These are phyloP conservation scores for Syncephalastrum contaminatum DNA, from an alignment of 371 early-diverging fungal species.

Conservation along the genomic window DNA sequence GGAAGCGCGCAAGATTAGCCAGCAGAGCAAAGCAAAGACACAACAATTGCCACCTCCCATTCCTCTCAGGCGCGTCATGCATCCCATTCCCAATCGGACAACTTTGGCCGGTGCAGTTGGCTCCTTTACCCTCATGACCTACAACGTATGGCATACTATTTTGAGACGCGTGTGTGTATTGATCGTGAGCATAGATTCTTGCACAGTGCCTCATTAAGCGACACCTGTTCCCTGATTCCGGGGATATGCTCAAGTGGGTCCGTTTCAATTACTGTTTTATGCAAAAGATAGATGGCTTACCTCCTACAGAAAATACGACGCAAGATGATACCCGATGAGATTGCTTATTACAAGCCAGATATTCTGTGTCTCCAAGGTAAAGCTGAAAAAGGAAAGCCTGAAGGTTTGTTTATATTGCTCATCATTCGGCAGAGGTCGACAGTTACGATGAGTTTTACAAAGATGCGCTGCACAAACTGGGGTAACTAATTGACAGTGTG, in stretches of 20 bases:
- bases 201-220: constrained; percentile 56
- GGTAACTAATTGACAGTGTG: constrained; percentile 14
- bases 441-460: constrained; percentile 35
- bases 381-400: neutral
- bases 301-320: constrained; percentile 34
- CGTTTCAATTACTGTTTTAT: neutral
- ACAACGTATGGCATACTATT: constrained; percentile 22
- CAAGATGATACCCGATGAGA: constrained; percentile 47
- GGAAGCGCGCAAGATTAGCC: constrained; percentile 12
- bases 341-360: constrained; percentile 47
- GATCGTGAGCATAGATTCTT: constrained; percentile 33
- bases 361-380: constrained; percentile 57
- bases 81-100: constrained; percentile 14
- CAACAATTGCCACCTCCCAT: constrained; percentile 14
- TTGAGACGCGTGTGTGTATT: neutral
- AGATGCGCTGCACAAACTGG: constrained; percentile 23
- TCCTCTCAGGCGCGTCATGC: constrained; percentile 24
- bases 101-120: constrained; percentile 7
- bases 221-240: constrained; percentile 55
- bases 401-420: neutral
- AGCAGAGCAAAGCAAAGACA: neutral
- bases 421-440: constrained; percentile 33
- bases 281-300: neutral
- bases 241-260: constrained; percentile 45
- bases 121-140: constrained; percentile 33